A percentile compares a stretch with the other conserved stretches of the same genome.
These are phyloP conservation scores for Solanum boliviense DNA, from an alignment of 257 asterid species.

Conservation along the genomic window DNA sequence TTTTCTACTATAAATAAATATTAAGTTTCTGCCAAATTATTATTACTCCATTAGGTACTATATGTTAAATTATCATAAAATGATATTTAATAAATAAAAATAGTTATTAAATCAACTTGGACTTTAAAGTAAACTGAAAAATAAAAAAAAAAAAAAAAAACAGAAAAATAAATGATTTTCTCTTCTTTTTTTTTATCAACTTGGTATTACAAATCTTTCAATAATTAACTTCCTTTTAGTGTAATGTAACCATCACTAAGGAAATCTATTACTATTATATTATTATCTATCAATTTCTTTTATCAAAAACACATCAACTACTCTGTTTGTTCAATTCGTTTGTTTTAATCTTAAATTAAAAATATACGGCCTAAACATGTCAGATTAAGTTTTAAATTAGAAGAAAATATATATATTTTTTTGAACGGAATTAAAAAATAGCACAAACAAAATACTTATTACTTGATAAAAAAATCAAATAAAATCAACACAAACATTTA, in stretches of 20 bases:
- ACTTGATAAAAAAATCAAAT: neutral
- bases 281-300: neutral
- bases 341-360: neutral
- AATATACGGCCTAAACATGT: rapidly evolving
- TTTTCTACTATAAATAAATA: too few relatives aligned
- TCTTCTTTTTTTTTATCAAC: neutral
- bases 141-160: neutral
- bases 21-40: neutral
- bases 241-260: neutral
- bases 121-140: neutral
- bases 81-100: neutral
- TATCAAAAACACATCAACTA: neutral
- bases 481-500: neutral
- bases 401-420: too few relatives aligned
- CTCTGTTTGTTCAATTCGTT: rapidly evolving
- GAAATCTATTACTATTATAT: neutral
- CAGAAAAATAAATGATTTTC: neutral
- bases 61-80: neutral
- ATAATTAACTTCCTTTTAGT: neutral
- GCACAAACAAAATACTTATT: neutral
- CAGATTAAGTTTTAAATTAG: too few relatives aligned
- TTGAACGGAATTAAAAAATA: neutral
- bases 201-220: neutral
- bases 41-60: neutral
- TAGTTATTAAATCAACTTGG: neutral